A percentile compares a stretch with the other conserved stretches of the same genome.
These are phyloP conservation scores for Spongispora temasekensis DNA, from an alignment of 1,284 basidiomycete genomes.

Conservation along the genomic window DNA sequence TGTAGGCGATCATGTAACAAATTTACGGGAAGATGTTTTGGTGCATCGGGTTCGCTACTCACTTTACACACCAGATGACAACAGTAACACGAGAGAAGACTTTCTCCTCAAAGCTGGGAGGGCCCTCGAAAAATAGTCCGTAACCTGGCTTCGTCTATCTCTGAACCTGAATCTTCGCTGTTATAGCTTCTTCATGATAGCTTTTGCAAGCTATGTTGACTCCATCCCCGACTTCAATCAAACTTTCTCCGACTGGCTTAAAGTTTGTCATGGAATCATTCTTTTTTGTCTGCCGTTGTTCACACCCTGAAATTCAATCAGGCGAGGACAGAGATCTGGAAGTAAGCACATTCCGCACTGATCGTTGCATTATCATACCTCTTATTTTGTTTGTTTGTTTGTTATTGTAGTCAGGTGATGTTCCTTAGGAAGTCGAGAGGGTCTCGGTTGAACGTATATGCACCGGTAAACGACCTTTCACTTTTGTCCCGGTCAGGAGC, in stretches of 20 bases:
- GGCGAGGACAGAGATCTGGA: slow-evolving; percentile 91
- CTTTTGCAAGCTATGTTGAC: slow-evolving; percentile 92
- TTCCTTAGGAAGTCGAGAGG: slow-evolving; percentile 81
- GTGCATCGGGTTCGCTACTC: slow-evolving; percentile 84
- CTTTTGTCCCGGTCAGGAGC: slow-evolving; percentile 68
- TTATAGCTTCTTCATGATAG: slow-evolving; percentile 88
- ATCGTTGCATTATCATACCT: slow-evolving; percentile 1
- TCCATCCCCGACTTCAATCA: slow-evolving; percentile 66
- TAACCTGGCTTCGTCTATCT: slow-evolving; percentile 7
- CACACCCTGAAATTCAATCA: slow-evolving; percentile 29
- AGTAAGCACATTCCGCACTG: slow-evolving; percentile 52
- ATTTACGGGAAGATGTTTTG: slow-evolving; percentile 88
- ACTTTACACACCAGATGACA: slow-evolving; percentile 75
- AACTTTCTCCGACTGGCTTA: slow-evolving; percentile 87
- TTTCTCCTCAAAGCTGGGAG: slow-evolving; percentile 66
- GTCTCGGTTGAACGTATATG: slow-evolving; percentile 82
- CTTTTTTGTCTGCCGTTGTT: background rate
- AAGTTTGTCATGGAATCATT: slow-evolving; percentile 46
- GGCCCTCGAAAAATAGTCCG: slow-evolving; percentile 81
- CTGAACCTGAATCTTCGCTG: slow-evolving; percentile 3
- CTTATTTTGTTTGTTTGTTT: slow-evolving; percentile 2
- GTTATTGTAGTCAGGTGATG: slow-evolving; percentile 79
- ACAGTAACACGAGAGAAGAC: slow-evolving; percentile 50
- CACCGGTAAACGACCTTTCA: slow-evolving; percentile 86
- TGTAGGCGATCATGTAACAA: slow-evolving; percentile 82